Evolutionary conservation across 1,284 basidiomycete species (phyloP).

Genomic region (Trichosporon faecale): DNA sequence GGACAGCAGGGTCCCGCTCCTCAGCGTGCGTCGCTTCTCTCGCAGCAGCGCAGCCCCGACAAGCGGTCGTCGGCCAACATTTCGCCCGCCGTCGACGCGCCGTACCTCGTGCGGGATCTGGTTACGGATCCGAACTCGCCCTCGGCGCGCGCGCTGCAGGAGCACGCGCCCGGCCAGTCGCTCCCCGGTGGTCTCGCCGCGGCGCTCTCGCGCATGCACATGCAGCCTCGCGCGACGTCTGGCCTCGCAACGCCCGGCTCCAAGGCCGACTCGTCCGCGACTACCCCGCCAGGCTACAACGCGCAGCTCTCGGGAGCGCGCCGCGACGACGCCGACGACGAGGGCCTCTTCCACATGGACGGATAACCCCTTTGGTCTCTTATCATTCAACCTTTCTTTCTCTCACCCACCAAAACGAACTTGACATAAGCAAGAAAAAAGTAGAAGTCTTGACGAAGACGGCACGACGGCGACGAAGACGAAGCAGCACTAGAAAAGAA

Average conservation of each 20-base stretch:
- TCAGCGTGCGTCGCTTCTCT: conserved; percentile 36
- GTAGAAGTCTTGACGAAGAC: neutral
- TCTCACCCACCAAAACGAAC: neutral
- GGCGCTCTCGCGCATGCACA: conserved; percentile 49
- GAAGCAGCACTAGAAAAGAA: neutral
- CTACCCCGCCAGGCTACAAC: conserved; percentile 9
- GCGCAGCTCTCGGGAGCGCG: conserved; percentile 1
- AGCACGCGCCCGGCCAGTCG: conserved; percentile 51
- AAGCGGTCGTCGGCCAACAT: conserved; percentile 18
- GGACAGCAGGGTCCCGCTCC: conserved; percentile 13
- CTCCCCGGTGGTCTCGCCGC: conserved; percentile 50
- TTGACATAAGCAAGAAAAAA: conserved; percentile 2
- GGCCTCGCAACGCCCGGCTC: conserved; percentile 13
- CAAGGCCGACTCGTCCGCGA: neutral
- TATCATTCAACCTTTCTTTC: neutral
- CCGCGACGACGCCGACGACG: conserved; percentile 26
- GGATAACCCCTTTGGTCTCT: conserved; percentile 8
- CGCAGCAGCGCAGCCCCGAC: conserved; percentile 35
- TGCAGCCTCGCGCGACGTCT: conserved; percentile 30
- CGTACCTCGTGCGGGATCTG: conserved; percentile 33
- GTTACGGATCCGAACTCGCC: conserved; percentile 38
- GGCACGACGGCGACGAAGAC: neutral
- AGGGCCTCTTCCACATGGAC: conserved; percentile 30
- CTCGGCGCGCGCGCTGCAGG: conserved; percentile 40
- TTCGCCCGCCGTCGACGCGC: conserved; percentile 28